Evolutionary conservation across 2,329 filamentous ascomycete species (phyloP), one percentile per base, ranked within the genome.

Genomic region (Colletotrichum incanum): DNA sequence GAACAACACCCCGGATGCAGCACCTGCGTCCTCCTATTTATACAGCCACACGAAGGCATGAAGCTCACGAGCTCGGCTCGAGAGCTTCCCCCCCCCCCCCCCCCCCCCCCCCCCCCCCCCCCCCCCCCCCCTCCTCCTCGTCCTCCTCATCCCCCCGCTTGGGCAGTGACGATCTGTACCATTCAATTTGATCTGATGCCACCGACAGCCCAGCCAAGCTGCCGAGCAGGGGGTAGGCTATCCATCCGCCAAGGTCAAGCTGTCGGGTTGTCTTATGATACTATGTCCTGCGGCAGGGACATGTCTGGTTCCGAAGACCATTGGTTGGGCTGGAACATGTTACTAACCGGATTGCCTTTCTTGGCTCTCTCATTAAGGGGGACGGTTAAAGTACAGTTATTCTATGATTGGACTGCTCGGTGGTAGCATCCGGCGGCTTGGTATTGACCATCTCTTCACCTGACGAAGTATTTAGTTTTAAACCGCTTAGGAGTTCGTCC

Each of bases 351-450:
- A 26, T 12, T 41, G 16, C 43, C 16, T 16, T 18, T 62, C 68
- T 71, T 68, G 68, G 68, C 68, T 20, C 43, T 52, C 43, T 23
- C 52, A 64, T 61, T 39, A 20, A 28, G 49, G 49, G 45, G 26
- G 2, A 37, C 39, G 39, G 37, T 49, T n/a, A 14, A n/a, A 26
- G n/a, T 28, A 11, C 18, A 20, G 31, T 18, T 18, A 18, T 50
- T 18, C 65, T n/a, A 31, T 41, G 49, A 18, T 56, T 49, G 43
- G 49, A 9, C 18, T 39, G 37, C 14, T 47, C 65, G 39, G 45
- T 54, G 60, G 52, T 60, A 60, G 45, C 47, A 72, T 69, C 66
- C 59, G 52, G 31, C 45, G 59, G 28, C 59, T 69, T 69, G 59
- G 59, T 64, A 59, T 58, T 28, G 34, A 26, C 34, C 18, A 23